Percentiles rank a stretch among this genome's conserved stretches.
These are phyloP conservation scores for Diaporthe humulicola DNA, from an alignment of 2,329 filamentous ascomycete species.

Conservation along the genomic window DNA sequence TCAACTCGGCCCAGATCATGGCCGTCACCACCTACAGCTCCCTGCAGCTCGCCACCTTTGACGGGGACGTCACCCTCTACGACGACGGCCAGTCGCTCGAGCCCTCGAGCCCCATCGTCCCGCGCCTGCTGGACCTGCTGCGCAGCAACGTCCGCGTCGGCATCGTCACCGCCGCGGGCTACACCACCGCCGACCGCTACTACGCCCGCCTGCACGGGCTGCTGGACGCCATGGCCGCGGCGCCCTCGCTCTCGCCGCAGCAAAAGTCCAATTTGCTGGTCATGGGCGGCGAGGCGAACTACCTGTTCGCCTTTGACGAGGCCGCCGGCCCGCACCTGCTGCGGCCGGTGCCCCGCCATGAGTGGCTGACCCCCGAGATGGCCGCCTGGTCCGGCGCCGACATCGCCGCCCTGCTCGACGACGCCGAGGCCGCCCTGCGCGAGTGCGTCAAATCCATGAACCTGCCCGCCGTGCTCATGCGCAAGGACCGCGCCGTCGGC, in stretches of 20 bases:
- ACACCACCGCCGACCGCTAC: slow-evolving; percentile 89
- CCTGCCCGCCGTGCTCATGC: slow-evolving; percentile 82
- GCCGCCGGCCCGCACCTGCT: slow-evolving; percentile 74
- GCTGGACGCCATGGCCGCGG: slow-evolving; percentile 79
- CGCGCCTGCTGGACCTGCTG: slow-evolving; percentile 77
- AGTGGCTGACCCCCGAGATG: slow-evolving; percentile 87
- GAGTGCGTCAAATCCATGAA: slow-evolving; percentile 86
- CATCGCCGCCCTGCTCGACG: slow-evolving; percentile 85
- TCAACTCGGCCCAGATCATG: slow-evolving; percentile 96
- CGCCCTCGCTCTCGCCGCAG: slow-evolving; percentile 68
- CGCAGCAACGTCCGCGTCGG: slow-evolving; percentile 85
- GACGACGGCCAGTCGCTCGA: slow-evolving; percentile 87
- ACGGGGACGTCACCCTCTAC: slow-evolving; percentile 97
- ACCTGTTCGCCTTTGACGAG: slow-evolving; percentile 85
- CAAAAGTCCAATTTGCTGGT: slow-evolving; percentile 87
- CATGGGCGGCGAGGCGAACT: slow-evolving; percentile 97
- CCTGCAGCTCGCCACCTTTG: slow-evolving; percentile 91
- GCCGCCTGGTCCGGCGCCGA: slow-evolving; percentile 80
- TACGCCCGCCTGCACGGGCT: slow-evolving; percentile 89
- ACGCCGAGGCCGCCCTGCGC: slow-evolving; percentile 85
- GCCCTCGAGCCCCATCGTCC: slow-evolving; percentile 82
- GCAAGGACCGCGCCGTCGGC: slow-evolving; percentile 90
- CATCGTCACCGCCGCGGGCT: slow-evolving; percentile 96
- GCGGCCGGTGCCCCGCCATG: slow-evolving; percentile 71
- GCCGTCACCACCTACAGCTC: slow-evolving; percentile 81